Evolutionary conservation across 108 stramenopile species (phyloP), one percentile per base, ranked within the genome.

Genomic region (Nannochloropsis salina): DNA sequence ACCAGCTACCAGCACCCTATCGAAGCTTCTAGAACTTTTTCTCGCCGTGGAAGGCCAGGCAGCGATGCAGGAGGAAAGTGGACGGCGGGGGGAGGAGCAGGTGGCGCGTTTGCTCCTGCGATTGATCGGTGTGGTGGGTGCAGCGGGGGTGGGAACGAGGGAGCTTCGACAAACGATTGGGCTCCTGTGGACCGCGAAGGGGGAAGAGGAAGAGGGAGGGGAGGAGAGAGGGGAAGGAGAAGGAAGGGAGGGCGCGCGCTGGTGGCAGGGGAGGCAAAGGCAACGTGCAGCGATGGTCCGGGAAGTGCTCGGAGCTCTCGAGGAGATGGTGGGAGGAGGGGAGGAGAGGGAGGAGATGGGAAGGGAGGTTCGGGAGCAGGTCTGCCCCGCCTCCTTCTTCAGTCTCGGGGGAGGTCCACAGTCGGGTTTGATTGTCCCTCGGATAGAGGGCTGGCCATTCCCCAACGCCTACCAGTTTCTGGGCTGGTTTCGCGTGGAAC

Each of bases 401-500:
- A n/a, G 20, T 1, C n/a, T 74, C 20, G 61, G 61, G 6, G 61
- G 61, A n/a, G 61, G 61, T n/a, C 61, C 61, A n/a, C 61, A 74
- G 61, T 74, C 61, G 61, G 61, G 61, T 4, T 74, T 74, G 61
- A 74, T 74, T 74, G 8, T 74, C n/a, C 61, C 61, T 74, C 61
- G 61, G 61, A 74, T 74, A n/a, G 20, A 74, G 61, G 61, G 61
- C 15, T 74, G 61, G 61, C 61, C 61, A 3, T 74, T 74, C n/a
- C 61, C 61, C 3, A 74, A 74, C n/a, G 61, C 61, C 2, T 74
- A 74, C 8, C 61, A 74, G n/a, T 74, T 74, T n/a, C 3, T 74
- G 61, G 61, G 61, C 61, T 74, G 61, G 61, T 74, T 74, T 6
- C 61, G 61, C 61, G 61, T 74, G 61, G 61, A 74, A n/a, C 61